Conservation (phyloP, 2,329 filamentous ascomycete genomes). For the Hypoxylon sp. region DNA sequence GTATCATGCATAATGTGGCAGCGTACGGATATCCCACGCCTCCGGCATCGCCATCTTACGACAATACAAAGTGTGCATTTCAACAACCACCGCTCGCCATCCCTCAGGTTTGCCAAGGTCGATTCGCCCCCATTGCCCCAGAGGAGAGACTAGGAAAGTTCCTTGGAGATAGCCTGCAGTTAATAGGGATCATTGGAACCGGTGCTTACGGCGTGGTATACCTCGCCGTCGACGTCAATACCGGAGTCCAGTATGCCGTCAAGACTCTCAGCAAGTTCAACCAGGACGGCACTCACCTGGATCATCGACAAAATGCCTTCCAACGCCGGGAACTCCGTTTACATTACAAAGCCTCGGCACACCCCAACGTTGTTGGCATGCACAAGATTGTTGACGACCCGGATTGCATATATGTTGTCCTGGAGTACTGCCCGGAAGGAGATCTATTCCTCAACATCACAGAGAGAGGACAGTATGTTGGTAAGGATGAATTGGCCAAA, state of each 20-base stretch:
- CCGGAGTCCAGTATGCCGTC: slow-evolving; percentile 86
- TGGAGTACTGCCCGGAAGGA: slow-evolving; percentile 97
- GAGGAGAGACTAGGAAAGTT: slow-evolving; percentile 89
- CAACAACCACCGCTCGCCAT: slow-evolving; percentile 55
- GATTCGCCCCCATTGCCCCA: slow-evolving; percentile 71
- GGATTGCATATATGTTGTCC: slow-evolving; percentile 94
- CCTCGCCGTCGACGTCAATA: slow-evolving; percentile 85
- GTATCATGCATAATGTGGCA: slow-evolving; percentile 71
- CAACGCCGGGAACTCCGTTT: slow-evolving; percentile 93
- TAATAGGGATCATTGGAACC: slow-evolving; percentile 87
- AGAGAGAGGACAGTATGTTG: slow-evolving; percentile 90
- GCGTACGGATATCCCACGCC: slow-evolving; percentile 68
- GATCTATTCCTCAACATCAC: slow-evolving; percentile 98
- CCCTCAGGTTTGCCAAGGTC: slow-evolving; percentile 56
- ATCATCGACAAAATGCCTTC: slow-evolving; percentile 87
- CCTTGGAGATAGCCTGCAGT: slow-evolving; percentile 83
- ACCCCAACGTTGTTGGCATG: slow-evolving; percentile 94
- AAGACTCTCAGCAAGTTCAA: slow-evolving; percentile 97
- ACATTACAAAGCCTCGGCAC: slow-evolving; percentile 88
- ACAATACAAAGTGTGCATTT: slow-evolving; percentile 60
- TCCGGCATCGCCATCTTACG: slow-evolving; percentile 67
- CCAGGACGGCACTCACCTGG: slow-evolving; percentile 74
- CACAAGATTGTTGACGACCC: slow-evolving; percentile 90
- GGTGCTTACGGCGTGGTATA: slow-evolving; percentile 98
- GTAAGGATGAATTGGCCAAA: slow-evolving; percentile 89